Base-by-base conservation (phyloP, 768 basidiomycete species). In the Suillus spraguei region DNA sequence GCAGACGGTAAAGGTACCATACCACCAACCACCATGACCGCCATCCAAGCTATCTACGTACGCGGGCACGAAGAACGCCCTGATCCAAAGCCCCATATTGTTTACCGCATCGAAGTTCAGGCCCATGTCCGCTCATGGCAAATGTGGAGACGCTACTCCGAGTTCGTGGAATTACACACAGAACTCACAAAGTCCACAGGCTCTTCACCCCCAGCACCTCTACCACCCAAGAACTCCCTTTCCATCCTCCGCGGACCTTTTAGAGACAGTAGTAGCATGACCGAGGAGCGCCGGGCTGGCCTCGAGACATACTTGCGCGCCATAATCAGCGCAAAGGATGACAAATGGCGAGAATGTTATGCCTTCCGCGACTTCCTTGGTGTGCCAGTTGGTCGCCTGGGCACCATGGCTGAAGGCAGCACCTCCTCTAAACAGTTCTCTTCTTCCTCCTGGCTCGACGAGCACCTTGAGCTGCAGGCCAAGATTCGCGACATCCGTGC, bases 101-200 rank as follows among this genome's bases (percentile, higher is more conserved):
- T 91, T 69, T 97, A 90, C 78, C 83, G 83, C 65, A 91, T 97
- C 73, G 85, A 89, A 70, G 88, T 98, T 68, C 87, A 91, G 68
- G 94, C 94, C 7, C 88, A 93, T 61, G 92, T 95, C 35, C 89
- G 92, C 65, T 90, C 93, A 72, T 98, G 96, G 95, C 87, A 90
- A 63, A 92, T 97, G 83, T 92, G 91, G 87, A 83, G 91, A 63
- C 91, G 97, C 58, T 99, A 98, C 79, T 95, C 94, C 49, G 95
- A 97, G 78, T 99, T 99, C 78, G 88, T 85, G 71, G 88, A 93
- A 69, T 87, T 99, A 8, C 85, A 96, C 74, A 83, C 85, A 9
- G 91, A 95, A 70, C 86, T 97, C 69, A 83, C 84, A 33, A 89
- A 90, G 72, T 85, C 88, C n/a, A 85, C 85, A n/a, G 89, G 89